phyloP scores from a whole-genome alignment of 1,139 yeast genomes.

The Suhomyces panamericanus region DNA sequence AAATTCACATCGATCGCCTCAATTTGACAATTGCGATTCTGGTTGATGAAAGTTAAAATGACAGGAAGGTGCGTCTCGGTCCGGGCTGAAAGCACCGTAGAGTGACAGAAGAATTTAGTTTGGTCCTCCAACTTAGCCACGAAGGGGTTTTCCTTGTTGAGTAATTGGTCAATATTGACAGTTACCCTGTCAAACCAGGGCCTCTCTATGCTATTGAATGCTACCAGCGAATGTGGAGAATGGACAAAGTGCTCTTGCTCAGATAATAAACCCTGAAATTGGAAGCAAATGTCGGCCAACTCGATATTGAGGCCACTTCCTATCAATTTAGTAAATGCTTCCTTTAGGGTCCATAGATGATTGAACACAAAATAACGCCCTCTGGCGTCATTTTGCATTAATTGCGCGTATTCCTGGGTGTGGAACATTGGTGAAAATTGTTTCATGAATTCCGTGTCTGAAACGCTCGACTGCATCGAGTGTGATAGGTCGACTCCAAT shows the following conservation, averaged over 20 bases:
- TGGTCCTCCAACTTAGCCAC: slow-evolving; percentile 10
- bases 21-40: slow-evolving; percentile 10
- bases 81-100: slow-evolving; percentile 17
- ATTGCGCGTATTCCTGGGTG: slow-evolving; percentile 33
- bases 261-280: slow-evolving; percentile 2
- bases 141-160: slow-evolving; percentile 5
- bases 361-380: slow-evolving; percentile 40
- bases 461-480: slow-evolving; percentile 40
- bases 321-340: slow-evolving; percentile 60
- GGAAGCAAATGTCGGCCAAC: slow-evolving; percentile 27
- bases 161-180: slow-evolving; percentile 4
- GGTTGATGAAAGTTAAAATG: slow-evolving; percentile 27
- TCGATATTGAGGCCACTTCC: slow-evolving; percentile 65
- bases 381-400: slow-evolving; percentile 21
- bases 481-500: slow-evolving; percentile 69
- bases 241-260: background rate
- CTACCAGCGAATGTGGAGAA: background rate
- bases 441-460: slow-evolving; percentile 33
- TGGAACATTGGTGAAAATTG: slow-evolving; percentile 55
- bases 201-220: background rate
- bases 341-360: slow-evolving; percentile 72
- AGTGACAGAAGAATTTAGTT: slow-evolving; percentile 21
- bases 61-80: slow-evolving; percentile 23
- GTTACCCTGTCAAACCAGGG: slow-evolving; percentile 1
- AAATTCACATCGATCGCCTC: slow-evolving; percentile 5